A percentile compares a stretch with the other conserved stretches of the same genome.
Conservation (phyloP, 495 filamentous ascomycete species). For the Lophiotrema nucula region DNA sequence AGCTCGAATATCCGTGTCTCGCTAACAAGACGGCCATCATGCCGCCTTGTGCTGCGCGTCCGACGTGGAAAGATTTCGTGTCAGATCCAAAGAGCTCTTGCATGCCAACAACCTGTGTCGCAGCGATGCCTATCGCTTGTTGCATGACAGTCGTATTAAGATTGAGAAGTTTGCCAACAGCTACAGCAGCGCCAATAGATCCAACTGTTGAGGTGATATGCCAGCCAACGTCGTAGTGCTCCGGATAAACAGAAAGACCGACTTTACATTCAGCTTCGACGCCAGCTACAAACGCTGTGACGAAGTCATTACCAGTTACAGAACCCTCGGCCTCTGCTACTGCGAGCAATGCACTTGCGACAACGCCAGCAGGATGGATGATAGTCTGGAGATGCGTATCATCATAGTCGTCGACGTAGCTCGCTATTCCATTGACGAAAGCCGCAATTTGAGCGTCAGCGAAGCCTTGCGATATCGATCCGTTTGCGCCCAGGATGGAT, state of each 20-base stretch:
- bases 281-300: constrained; percentile 53
- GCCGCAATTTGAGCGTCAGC: constrained; percentile 54
- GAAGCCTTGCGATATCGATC: constrained; percentile 6
- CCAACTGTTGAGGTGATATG: constrained; percentile 57
- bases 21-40: constrained; percentile 53
- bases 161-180: constrained; percentile 48
- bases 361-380: constrained; percentile 55
- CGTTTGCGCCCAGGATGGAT: constrained; percentile 42
- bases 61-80: constrained; percentile 53
- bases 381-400: constrained; percentile 58
- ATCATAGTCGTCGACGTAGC: constrained; percentile 58
- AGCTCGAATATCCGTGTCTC: constrained; percentile 49
- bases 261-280: constrained; percentile 54
- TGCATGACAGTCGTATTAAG: constrained; percentile 43
- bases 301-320: constrained; percentile 47
- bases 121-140: constrained; percentile 55
- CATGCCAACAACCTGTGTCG: constrained; percentile 53
- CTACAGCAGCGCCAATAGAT: constrained; percentile 52
- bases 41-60: constrained; percentile 52
- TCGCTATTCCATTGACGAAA: constrained; percentile 55
- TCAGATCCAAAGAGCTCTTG: constrained; percentile 56
- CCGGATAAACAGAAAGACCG: constrained; percentile 52
- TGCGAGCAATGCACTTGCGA: constrained; percentile 51
- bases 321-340: constrained; percentile 43
- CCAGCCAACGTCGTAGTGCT: constrained; percentile 57